These are phyloP conservation scores for Stromatinia cepivora DNA, from an alignment of 2,329 filamentous ascomycete species.

Conservation along the genomic window DNA sequence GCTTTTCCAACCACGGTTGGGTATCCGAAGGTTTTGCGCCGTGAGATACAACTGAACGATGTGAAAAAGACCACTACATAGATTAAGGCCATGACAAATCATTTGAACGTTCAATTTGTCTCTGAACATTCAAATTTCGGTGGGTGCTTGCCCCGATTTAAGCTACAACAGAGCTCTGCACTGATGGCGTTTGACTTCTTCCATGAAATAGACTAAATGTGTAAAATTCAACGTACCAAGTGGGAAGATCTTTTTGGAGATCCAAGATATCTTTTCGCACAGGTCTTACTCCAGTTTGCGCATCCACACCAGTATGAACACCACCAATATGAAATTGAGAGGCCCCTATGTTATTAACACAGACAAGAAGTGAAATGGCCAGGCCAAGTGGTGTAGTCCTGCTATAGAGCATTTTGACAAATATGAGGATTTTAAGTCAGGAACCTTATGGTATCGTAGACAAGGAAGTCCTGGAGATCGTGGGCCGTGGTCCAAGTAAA, in stretches of 20 bases:
- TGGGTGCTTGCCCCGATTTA: background rate
- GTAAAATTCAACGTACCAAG: slow-evolving; percentile 17
- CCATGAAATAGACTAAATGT: background rate
- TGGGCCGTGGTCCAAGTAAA: no score
- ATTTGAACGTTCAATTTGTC: background rate
- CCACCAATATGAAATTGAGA: slow-evolving; percentile 23
- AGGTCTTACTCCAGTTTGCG: slow-evolving; percentile 20
- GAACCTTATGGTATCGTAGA: background rate
- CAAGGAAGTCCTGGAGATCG: background rate
- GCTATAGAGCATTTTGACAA: background rate
- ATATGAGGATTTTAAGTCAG: background rate
- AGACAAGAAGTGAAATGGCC: background rate
- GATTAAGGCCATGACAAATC: background rate
- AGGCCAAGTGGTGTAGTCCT: background rate
- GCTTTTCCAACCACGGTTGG: background rate
- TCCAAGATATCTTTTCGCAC: slow-evolving; percentile 25
- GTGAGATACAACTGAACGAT: background rate
- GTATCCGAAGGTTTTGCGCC: background rate
- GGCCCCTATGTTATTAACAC: background rate
- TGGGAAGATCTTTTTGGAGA: slow-evolving; percentile 23
- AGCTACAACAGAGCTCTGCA: background rate
- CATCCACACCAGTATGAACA: slow-evolving; percentile 25
- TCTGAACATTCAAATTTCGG: background rate
- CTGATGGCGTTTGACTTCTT: background rate
- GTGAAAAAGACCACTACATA: background rate